phyloP scores from a whole-genome alignment of 2,329 filamentous ascomycete genomes.

The Ambrosiella cleistominuta region DNA sequence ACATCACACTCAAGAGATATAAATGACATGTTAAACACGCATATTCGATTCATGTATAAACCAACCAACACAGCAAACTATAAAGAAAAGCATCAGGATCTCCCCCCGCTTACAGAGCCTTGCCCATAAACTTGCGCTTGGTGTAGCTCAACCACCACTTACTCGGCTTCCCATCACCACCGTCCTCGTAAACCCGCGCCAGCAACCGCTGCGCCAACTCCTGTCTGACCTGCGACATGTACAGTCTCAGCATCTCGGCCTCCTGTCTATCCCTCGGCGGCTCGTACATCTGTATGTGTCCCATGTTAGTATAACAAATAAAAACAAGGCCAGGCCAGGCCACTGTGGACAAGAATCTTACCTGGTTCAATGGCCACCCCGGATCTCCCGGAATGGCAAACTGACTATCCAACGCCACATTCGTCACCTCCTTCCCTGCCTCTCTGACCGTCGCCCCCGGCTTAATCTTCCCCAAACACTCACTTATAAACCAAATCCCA shows the following conservation, averaged over 20 bases:
- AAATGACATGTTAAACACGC: neutral
- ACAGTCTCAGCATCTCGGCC: slow-evolving; percentile 74
- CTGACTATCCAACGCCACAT: slow-evolving; percentile 76
- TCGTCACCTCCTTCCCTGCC: slow-evolving; percentile 61
- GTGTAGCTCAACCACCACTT: slow-evolving; percentile 99
- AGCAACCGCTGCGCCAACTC: slow-evolving; percentile 72
- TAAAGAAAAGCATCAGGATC: neutral
- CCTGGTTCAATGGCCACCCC: slow-evolving; percentile 82
- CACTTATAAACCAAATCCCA: slow-evolving; percentile 85
- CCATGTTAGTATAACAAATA: neutral
- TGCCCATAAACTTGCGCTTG: slow-evolving; percentile 99
- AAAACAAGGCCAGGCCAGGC: neutral
- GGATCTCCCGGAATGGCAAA: slow-evolving; percentile 92
- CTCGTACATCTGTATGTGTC: slow-evolving; percentile 54
- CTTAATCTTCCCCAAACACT: slow-evolving; percentile 77
- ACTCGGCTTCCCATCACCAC: slow-evolving; percentile 48
- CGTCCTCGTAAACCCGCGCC: slow-evolving; percentile 70
- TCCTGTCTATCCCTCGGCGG: slow-evolving; percentile 72
- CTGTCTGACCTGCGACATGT: slow-evolving; percentile 81
- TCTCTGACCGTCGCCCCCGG: slow-evolving; percentile 45
- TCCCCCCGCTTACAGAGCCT: slow-evolving; percentile 45
- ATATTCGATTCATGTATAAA: slow-evolving; percentile 4
- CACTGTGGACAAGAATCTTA: slow-evolving; percentile 19
- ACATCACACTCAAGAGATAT: too few relatives aligned
- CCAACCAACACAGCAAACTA: slow-evolving; percentile 10